Percentiles rank a stretch among this genome's conserved stretches.
phyloP scores from a whole-genome alignment of 805 yeast species.

The Schwanniomyces vanrijiae region DNA sequence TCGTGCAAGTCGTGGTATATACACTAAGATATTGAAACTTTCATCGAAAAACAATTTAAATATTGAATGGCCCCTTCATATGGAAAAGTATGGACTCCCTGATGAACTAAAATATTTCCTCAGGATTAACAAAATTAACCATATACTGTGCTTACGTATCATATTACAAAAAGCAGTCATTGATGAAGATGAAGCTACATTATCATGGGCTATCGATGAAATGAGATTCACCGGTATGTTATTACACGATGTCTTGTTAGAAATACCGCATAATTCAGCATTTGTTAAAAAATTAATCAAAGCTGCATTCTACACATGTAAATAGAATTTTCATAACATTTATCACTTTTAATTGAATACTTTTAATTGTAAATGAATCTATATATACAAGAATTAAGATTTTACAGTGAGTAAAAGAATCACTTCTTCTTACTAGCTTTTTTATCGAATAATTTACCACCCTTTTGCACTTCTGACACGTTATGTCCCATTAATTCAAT shows the following conservation, averaged over 20 bases:
- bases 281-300: not conserved
- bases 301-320: conserved; percentile 4
- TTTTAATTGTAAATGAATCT: not conserved
- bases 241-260: conserved; percentile 14
- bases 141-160: conserved; percentile 17
- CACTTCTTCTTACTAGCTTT: conserved; percentile 43
- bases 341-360: not conserved
- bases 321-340: not conserved
- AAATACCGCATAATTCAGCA: not conserved
- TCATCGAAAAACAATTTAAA: not conserved
- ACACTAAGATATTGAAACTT: not conserved
- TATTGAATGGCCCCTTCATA: conserved; percentile 8
- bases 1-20: conserved; percentile 13
- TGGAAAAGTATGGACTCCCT: conserved; percentile 20
- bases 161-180: conserved; percentile 22
- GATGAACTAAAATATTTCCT: conserved; percentile 15
- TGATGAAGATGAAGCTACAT: conserved; percentile 19
- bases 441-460: conserved; percentile 52
- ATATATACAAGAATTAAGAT: conserved; percentile 5
- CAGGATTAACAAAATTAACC: conserved; percentile 10
- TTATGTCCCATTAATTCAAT: conserved; percentile 60
- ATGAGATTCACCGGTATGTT: conserved; percentile 26
- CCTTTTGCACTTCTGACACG: conserved; percentile 53
- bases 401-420: conserved; percentile 1
- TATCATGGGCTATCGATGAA: conserved; percentile 32